Percentiles rank a stretch among this genome's conserved stretches.
Conservation (phyloP, 106 monocot genomes). For the Phalaenopsis aphrodite region DNA sequence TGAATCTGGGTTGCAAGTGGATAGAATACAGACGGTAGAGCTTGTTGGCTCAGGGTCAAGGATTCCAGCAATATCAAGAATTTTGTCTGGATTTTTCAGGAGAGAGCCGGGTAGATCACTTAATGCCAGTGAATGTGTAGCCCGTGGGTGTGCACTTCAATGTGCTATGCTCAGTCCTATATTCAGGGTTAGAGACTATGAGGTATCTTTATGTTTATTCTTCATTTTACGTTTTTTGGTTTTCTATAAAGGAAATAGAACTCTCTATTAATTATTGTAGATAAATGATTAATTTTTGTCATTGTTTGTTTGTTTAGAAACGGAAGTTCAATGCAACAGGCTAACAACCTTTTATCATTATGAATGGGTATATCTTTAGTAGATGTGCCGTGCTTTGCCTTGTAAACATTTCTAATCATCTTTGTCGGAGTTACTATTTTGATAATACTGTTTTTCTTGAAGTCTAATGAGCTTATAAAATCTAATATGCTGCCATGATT, state of each 20-base stretch:
- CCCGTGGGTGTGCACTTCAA: slow-evolving; percentile 74
- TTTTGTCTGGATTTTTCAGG: slow-evolving; percentile 48
- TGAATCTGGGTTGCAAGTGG: slow-evolving; percentile 32
- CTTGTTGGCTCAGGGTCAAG: slow-evolving; percentile 89
- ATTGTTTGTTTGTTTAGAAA: not conserved
- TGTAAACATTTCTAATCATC: not conserved
- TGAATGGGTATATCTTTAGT: not conserved
- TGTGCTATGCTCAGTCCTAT: slow-evolving; percentile 72
- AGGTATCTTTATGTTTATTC: slow-evolving; percentile 29
- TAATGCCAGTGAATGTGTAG: slow-evolving; percentile 81
- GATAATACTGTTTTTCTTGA: not conserved
- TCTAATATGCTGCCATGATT: not conserved
- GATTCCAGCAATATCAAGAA: slow-evolving; percentile 54
- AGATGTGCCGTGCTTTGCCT: not conserved
- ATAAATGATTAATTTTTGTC: not conserved
- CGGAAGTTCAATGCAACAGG: not conserved
- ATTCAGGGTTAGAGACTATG: slow-evolving; percentile 71
- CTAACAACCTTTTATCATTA: not conserved
- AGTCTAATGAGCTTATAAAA: not conserved
- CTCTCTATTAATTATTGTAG: not conserved
- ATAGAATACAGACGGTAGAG: slow-evolving; percentile 64
- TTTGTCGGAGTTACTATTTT: not conserved
- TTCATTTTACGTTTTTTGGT: not conserved
- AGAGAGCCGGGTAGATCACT: slow-evolving; percentile 52
- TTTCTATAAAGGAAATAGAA: not conserved